Evolutionary conservation across 371 early-diverging fungal species (phyloP).

Genomic region (Dinochytrium kinnereticum): DNA sequence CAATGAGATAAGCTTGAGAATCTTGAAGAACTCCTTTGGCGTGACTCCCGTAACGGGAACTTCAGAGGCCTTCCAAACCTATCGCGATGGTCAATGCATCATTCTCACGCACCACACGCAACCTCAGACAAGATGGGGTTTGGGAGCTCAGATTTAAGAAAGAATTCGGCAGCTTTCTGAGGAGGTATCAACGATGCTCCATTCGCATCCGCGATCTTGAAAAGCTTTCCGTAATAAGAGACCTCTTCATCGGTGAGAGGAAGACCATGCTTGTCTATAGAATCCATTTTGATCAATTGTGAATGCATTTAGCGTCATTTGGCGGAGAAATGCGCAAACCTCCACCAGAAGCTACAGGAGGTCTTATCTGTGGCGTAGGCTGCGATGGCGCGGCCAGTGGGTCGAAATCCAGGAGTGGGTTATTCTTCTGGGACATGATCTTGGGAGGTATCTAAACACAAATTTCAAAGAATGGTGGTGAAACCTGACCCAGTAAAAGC

Average conservation of each 20-base stretch:
- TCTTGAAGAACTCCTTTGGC: conserved; percentile 64
- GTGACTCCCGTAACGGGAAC: conserved; percentile 62
- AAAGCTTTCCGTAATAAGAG: conserved; percentile 67
- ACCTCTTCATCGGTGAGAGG: conserved; percentile 54
- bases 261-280: background rate
- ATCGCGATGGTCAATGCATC: conserved; percentile 5
- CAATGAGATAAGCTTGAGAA: conserved; percentile 86
- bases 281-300: background rate
- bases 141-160: conserved; percentile 76
- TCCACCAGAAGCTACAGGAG: background rate
- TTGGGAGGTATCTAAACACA: background rate
- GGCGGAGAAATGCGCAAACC: background rate
- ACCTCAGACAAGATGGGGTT: conserved; percentile 70
- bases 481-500: too few relatives aligned
- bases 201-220: conserved; percentile 69
- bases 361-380: background rate
- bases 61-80: conserved; percentile 90
- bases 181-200: conserved; percentile 73
- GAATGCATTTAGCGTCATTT: too few relatives aligned
- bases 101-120: conserved; percentile 18
- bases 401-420: background rate
- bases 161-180: conserved; percentile 77
- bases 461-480: background rate
- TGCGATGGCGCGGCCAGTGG: background rate
- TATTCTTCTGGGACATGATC: background rate